Base-by-base conservation (phyloP, 2,329 filamentous ascomycete genomes). In the Trichoderma polysporum region DNA sequence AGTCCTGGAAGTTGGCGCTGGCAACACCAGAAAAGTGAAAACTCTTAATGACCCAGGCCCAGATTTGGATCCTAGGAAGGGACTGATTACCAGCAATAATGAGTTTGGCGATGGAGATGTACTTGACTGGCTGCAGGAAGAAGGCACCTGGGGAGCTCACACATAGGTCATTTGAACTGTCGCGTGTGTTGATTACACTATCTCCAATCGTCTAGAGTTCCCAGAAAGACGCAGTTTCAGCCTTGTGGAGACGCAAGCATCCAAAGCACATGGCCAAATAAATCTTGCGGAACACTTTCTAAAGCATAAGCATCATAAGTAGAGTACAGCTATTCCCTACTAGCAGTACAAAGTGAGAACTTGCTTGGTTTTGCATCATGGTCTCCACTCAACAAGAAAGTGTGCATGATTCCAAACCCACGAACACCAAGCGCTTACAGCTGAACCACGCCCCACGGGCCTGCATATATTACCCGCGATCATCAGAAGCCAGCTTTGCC, bases 1-100 rank as follows among this genome's bases (percentile, higher is more conserved):
- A 1, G 76, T 79, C 22, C 62, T 78, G 22, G 74, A 78, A 63
- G 72, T 79, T 17, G 66, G 66, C 27, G 52, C 52, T 0, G 66
- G 66, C 22, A 57, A 58, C 13, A 67, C 66, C 3, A 61, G 66
- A 27, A 54, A 47, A 33, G 59, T 67, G 7, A n/a, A 58, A 2
- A 13, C 41, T 35, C 52, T 41, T 59, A 64, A 64, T 19, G 66
- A 67, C 6, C 22, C 53, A 8, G 66, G 66, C 22, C 66, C 66
- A 15, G 45, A 63, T 52, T n/a, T n/a, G 17, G 47, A 49, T 35
- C 64, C 56, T 19, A 37, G 39, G 12, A 58, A 50, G 22, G 64
- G 64, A 15, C 37, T 66, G 2, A 31, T 53, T 17, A 47, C 37
- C 33, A 66, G 57, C 35, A 66, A 61, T 15, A 47, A 31, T 33